Percentiles rank a stretch among this genome's conserved stretches.
These are phyloP conservation scores for Boletus barrowsii DNA, from an alignment of 768 basidiomycete species.

Conservation along the genomic window DNA sequence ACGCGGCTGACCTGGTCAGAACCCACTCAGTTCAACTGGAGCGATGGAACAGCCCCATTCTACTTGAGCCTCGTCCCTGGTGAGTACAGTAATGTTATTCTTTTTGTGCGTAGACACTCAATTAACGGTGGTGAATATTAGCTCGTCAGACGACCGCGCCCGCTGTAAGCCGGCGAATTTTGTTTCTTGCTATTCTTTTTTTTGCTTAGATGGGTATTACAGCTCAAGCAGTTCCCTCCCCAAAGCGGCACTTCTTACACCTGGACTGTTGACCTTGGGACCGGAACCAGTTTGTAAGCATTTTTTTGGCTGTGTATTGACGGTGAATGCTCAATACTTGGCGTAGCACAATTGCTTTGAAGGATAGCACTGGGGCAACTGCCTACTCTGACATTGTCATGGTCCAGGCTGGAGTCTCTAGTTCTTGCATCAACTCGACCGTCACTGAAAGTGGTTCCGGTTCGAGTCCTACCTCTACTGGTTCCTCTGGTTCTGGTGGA, in stretches of 20 bases:
- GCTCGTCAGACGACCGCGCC: constrained; percentile 51
- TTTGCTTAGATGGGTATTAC: constrained; percentile 5
- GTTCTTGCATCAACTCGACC: constrained; percentile 27
- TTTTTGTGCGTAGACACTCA: not conserved
- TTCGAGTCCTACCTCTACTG: not conserved
- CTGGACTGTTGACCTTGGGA: constrained; percentile 52
- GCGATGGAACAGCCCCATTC: constrained; percentile 51
- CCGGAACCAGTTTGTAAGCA: constrained; percentile 45
- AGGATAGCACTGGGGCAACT: constrained; percentile 53
- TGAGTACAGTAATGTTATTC: constrained; percentile 23
- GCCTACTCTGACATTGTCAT: constrained; percentile 54
- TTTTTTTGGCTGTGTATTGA: not conserved
- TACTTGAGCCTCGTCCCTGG: constrained; percentile 62
- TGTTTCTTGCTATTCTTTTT: not conserved
- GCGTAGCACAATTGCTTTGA: constrained; percentile 50
- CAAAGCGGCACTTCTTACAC: constrained; percentile 44
- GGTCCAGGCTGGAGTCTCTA: constrained; percentile 36
- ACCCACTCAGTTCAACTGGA: constrained; percentile 56
- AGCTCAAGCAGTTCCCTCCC: constrained; percentile 55
- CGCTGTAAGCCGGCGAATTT: constrained; percentile 39
- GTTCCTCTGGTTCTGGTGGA: not conserved
- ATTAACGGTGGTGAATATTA: constrained; percentile 21
- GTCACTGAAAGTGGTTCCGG: constrained; percentile 11
- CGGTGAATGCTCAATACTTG: not conserved
- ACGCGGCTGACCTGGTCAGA: constrained; percentile 38